phyloP scores from a whole-genome alignment of 495 filamentous ascomycete species.

The Aspergillus funiculosus region DNA sequence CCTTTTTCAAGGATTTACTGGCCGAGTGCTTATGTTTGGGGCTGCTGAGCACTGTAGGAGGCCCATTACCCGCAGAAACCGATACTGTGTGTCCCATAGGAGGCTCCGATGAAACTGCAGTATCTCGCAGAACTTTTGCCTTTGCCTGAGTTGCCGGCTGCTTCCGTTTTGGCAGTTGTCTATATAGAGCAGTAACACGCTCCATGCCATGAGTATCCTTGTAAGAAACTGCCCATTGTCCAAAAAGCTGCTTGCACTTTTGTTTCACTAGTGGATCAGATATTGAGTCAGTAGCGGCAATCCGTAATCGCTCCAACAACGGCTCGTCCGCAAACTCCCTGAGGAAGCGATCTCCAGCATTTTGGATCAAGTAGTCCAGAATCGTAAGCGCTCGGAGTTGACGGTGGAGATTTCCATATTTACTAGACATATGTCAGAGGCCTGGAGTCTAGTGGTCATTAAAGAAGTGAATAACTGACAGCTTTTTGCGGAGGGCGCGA shows the following conservation, averaged over 20 bases:
- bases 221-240: constrained; percentile 81
- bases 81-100: constrained; percentile 44
- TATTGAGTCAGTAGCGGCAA: constrained; percentile 76
- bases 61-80: constrained; percentile 37
- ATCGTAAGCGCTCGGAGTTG: constrained; percentile 87
- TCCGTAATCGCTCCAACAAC: constrained; percentile 85
- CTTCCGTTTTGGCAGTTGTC: constrained; percentile 64
- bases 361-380: constrained; percentile 90
- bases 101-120: constrained; percentile 58
- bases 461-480: constrained; percentile 47
- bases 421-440: constrained; percentile 44
- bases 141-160: constrained; percentile 62
- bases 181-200: constrained; percentile 72
- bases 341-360: constrained; percentile 85
- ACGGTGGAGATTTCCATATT: constrained; percentile 89
- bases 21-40: constrained; percentile 33
- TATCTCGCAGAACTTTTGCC: constrained; percentile 75
- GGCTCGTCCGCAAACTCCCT: constrained; percentile 83
- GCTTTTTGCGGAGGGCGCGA: constrained; percentile 91
- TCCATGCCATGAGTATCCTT: constrained; percentile 76
- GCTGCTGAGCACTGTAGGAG: constrained; percentile 31
- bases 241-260: constrained; percentile 80
- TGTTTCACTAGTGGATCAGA: constrained; percentile 80
- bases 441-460: background rate
- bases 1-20: constrained; percentile 31